phyloP scores from a whole-genome alignment of 345 rosid genomes.

The Bruguiera sexangula region DNA sequence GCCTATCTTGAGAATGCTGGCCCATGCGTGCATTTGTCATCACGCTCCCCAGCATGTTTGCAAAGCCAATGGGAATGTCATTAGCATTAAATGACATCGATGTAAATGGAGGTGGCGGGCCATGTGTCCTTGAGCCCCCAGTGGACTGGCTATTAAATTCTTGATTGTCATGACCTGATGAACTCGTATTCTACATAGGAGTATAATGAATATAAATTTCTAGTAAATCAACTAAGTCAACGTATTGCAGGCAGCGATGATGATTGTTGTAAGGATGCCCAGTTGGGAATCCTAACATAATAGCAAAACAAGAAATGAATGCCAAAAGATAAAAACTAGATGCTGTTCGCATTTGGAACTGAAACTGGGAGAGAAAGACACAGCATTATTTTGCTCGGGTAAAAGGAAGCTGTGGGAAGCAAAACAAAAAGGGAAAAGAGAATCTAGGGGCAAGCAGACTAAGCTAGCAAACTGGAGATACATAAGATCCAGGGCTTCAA shows the following conservation, averaged over 20 bases:
- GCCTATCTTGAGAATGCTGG: constrained; percentile 31
- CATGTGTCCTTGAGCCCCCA: constrained; percentile 26
- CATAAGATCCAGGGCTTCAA: neutral
- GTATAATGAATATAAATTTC: neutral
- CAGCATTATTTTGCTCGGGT: too few relatives aligned
- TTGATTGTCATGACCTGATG: constrained; percentile 28
- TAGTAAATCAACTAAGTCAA: neutral
- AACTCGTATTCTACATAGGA: constrained; percentile 22
- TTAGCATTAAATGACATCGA: constrained; percentile 31
- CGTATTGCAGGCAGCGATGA: neutral
- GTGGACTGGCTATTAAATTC: constrained; percentile 31
- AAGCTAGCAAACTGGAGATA: neutral
- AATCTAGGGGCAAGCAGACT: neutral
- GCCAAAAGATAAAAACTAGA: neutral
- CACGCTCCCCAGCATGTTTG: constrained; percentile 41
- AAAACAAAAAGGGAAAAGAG: neutral
- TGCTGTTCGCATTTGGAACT: neutral
- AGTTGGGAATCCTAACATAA: neutral
- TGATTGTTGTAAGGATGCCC: neutral
- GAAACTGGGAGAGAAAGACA: neutral
- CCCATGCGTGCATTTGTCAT: constrained; percentile 30
- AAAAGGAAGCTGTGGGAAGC: too few relatives aligned
- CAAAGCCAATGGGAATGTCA: constrained; percentile 29
- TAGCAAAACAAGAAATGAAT: neutral
- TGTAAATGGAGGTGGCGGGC: constrained; percentile 26